Evolutionary conservation across 2,329 filamentous ascomycete species (phyloP).

Genomic region (Pseudogymnoascus verrucosus): DNA sequence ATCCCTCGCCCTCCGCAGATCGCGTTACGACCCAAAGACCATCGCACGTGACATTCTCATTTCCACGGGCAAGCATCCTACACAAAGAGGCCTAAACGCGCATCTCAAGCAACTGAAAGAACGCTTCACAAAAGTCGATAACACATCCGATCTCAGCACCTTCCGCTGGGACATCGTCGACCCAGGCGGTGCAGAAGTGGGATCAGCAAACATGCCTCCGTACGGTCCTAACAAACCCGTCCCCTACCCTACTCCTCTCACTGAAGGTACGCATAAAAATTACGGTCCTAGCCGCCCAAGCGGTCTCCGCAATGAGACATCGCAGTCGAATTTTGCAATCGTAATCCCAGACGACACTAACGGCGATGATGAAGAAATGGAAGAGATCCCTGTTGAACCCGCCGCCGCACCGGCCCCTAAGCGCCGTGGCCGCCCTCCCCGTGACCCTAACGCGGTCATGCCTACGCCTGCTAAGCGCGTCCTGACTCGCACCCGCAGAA

Average conservation of each 20-base stretch:
- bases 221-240: not conserved
- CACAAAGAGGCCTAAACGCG: constrained; percentile 48
- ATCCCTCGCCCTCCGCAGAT: constrained; percentile 28
- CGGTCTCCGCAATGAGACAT: not conserved
- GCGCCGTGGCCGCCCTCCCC: not conserved
- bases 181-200: not conserved
- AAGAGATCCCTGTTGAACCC: not conserved
- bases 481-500: not conserved
- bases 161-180: constrained; percentile 13
- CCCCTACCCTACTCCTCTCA: not conserved
- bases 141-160: constrained; percentile 11
- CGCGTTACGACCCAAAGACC: constrained; percentile 50
- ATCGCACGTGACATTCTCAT: constrained; percentile 58
- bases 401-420: not conserved
- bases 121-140: constrained; percentile 9
- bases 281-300: not conserved
- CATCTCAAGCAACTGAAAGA: constrained; percentile 37
- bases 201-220: not conserved
- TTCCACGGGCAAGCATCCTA: constrained; percentile 52
- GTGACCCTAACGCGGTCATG: not conserved
- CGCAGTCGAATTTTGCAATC: not conserved
- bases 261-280: not conserved
- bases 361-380: not conserved
- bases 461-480: not conserved
- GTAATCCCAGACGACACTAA: not conserved